Percentiles rank a stretch among this genome's conserved stretches.
Conservation (phyloP, 2,329 filamentous ascomycete species). For the Xylariales sp. region DNA sequence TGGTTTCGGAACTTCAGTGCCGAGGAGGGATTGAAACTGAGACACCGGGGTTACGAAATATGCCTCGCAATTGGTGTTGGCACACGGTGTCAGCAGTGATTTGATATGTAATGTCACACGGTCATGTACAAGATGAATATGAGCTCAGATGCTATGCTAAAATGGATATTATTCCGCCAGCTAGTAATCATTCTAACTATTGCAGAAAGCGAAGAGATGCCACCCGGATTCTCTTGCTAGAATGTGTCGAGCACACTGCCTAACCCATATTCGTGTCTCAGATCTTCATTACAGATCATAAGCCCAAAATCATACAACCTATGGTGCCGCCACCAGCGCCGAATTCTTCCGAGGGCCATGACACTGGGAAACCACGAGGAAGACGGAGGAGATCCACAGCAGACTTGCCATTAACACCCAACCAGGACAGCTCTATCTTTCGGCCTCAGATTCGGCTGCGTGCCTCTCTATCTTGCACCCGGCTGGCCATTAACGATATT, state of each 20-base stretch:
- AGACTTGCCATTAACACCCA: not conserved
- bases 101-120: not conserved
- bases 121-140: not conserved
- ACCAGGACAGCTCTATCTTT: not conserved
- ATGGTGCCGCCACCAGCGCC: not conserved
- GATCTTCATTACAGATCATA: conserved; percentile 17
- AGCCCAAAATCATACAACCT: conserved; percentile 3
- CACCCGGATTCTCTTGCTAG: conserved; percentile 11
- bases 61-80: not conserved
- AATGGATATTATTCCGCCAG: conserved; percentile 21
- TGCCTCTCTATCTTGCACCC: conserved; percentile 39
- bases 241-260: conserved; percentile 13
- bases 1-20: not conserved
- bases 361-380: not conserved
- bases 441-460: not conserved
- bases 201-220: conserved; percentile 1
- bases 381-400: conserved; percentile 5
- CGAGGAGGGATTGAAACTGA: not conserved
- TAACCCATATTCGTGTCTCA: conserved; percentile 15
- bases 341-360: not conserved
- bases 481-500: conserved; percentile 57
- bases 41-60: not conserved
- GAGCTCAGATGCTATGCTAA: not conserved
- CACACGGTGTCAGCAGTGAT: not conserved
- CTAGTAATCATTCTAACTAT: conserved; percentile 13